Percentiles rank a stretch among this genome's conserved stretches.
These are phyloP conservation scores for Penicillium ochrochloron DNA, from an alignment of 495 filamentous ascomycete genomes.

Conservation along the genomic window DNA sequence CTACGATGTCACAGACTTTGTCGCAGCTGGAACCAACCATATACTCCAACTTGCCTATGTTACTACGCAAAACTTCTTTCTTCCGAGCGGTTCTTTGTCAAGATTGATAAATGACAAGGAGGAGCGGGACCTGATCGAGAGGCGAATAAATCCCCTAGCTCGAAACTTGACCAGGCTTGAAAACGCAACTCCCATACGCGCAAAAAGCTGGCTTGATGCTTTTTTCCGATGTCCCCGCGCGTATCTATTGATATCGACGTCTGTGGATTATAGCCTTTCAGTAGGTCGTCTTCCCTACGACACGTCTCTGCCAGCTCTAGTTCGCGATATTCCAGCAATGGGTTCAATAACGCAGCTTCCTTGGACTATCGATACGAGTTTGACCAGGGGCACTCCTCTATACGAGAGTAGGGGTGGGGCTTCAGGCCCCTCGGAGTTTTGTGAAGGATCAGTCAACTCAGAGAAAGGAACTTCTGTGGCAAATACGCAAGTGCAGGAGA, in stretches of 20 bases:
- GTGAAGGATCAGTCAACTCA: background rate
- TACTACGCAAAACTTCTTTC: slow-evolving; percentile 37
- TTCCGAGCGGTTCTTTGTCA: slow-evolving; percentile 14
- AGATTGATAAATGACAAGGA: background rate
- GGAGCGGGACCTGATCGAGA: background rate
- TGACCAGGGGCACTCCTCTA: background rate
- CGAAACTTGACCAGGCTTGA: background rate
- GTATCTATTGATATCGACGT: slow-evolving; percentile 41
- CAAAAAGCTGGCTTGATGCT: slow-evolving; percentile 38
- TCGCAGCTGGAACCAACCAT: slow-evolving; percentile 37
- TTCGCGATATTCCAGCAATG: slow-evolving; percentile 30
- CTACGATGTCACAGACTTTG: slow-evolving; percentile 43
- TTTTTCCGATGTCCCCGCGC: slow-evolving; percentile 39
- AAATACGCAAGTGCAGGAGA: background rate
- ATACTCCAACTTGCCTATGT: slow-evolving; percentile 39
- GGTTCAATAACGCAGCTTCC: slow-evolving; percentile 31
- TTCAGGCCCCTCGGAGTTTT: background rate
- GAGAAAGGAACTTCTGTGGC: background rate
- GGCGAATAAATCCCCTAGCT: background rate
- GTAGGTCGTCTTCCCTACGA: slow-evolving; percentile 34
- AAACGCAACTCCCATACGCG: slow-evolving; percentile 4
- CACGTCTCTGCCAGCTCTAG: slow-evolving; percentile 30
- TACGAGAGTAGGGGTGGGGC: background rate
- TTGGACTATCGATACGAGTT: slow-evolving; percentile 24
- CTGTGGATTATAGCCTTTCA: slow-evolving; percentile 37